Conservation (phyloP, 306 rosid species). For the Mucuna pruriens region DNA sequence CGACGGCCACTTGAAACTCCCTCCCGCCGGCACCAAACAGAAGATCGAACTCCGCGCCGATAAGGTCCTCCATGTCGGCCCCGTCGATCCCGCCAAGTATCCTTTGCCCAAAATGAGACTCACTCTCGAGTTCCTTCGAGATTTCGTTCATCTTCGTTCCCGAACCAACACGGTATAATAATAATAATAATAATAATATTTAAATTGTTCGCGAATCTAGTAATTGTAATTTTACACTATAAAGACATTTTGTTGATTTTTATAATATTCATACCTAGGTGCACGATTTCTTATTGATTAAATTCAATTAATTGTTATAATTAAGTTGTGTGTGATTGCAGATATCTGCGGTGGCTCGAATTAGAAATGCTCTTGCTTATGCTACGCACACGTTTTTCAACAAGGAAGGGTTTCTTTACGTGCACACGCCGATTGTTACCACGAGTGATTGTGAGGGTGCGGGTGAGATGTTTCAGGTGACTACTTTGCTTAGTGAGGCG, state of each 20-base stretch:
- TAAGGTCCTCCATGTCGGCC: conserved; percentile 79
- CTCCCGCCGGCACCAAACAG: conserved; percentile 84
- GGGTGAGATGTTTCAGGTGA: conserved; percentile 99
- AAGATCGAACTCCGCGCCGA: conserved; percentile 84
- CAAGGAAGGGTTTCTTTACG: conserved; percentile 78
- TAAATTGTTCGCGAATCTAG: no score
- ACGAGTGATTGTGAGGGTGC: conserved; percentile 99
- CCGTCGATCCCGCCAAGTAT: conserved; percentile 83
- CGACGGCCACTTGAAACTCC: conserved; percentile 78
- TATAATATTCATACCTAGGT: no score
- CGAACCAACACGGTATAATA: conserved; percentile 95
- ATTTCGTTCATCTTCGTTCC: conserved; percentile 85
- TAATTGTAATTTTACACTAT: background rate
- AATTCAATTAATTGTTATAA: background rate
- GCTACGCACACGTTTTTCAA: conserved; percentile 89
- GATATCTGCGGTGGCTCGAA: conserved; percentile 92
- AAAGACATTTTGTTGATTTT: no score
- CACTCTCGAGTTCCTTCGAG: conserved; percentile 80
- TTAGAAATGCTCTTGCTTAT: conserved; percentile 84
- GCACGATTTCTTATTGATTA: background rate
- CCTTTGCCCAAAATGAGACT: conserved; percentile 85
- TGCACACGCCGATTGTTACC: conserved; percentile 93
- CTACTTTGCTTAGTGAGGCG: conserved; percentile 81
- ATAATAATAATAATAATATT: no score
- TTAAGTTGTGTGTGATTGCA: conserved; percentile 26